Conservation (phyloP, 2,329 filamentous ascomycete species). For the Aspergillus quadricinctus region DNA sequence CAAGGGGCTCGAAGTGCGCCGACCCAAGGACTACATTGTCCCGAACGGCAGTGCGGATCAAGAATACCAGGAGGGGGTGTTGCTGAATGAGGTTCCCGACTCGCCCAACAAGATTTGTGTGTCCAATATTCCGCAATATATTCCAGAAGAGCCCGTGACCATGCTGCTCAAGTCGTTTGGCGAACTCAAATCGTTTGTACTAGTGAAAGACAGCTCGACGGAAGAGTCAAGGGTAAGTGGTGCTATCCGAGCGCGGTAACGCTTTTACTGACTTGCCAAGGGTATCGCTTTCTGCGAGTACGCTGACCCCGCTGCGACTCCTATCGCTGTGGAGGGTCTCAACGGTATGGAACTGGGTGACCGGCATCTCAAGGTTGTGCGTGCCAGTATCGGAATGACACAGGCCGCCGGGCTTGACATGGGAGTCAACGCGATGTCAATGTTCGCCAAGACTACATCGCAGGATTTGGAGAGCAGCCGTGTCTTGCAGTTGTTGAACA, state of each 20-base stretch:
- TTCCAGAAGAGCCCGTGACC: slow-evolving; percentile 85
- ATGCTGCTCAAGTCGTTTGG: slow-evolving; percentile 90
- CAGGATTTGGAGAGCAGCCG: slow-evolving; percentile 73
- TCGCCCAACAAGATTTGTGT: slow-evolving; percentile 94
- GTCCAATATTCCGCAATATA: slow-evolving; percentile 79
- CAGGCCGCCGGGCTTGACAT: slow-evolving; percentile 90
- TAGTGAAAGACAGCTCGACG: slow-evolving; percentile 81
- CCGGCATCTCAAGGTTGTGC: slow-evolving; percentile 75
- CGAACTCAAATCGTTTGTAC: slow-evolving; percentile 82
- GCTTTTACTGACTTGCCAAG: slow-evolving; percentile 44
- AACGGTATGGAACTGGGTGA: slow-evolving; percentile 93
- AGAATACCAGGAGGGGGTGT: slow-evolving; percentile 68
- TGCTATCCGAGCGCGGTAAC: slow-evolving; percentile 10
- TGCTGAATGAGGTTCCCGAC: slow-evolving; percentile 80
- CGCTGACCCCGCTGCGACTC: slow-evolving; percentile 66
- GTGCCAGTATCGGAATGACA: slow-evolving; percentile 89
- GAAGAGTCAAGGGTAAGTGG: slow-evolving; percentile 77
- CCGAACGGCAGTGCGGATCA: slow-evolving; percentile 71
- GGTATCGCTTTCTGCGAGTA: slow-evolving; percentile 98
- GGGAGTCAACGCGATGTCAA: slow-evolving; percentile 95
- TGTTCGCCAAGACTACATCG: slow-evolving; percentile 86
- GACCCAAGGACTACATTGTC: slow-evolving; percentile 96
- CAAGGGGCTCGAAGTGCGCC: slow-evolving; percentile 65
- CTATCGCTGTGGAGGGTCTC: slow-evolving; percentile 82
- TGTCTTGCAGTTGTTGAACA: slow-evolving; percentile 91